Evolutionary conservation across 352 stramenopile genomes (phyloP), one percentile per base, ranked within the genome.

Genomic region (Globisporangium barbulae): DNA sequence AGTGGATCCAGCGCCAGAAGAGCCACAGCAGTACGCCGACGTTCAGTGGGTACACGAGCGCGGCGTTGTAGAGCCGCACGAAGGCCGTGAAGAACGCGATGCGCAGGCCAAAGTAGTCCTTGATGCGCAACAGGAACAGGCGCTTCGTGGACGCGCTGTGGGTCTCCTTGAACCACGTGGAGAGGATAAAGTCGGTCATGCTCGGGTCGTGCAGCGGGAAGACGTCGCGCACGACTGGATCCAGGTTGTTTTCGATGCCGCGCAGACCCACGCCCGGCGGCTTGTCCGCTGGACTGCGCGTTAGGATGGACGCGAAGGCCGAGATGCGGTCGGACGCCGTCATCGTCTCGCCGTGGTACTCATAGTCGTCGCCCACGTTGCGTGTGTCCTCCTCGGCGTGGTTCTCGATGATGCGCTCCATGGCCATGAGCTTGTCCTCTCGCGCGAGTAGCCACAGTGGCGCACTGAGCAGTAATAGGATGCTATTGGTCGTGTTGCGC

Each of bases 71-170:
- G 28, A 88, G 75, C 22, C 76, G 76, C 47, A 85, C 74, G 31
- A 86, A 88, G 7, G 79, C 79, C 28, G 68, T 78, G 67, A 81
- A 83, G 69, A 88, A 88, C 12, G 79, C 79, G 48, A 88, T 71
- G 45, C 74, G 79, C 28, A 88, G 55, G 0, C 79, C 79, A 67
- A 85, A 88, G 64, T 88, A 84, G 56, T 88, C 77, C 54, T 88
- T 88, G 62, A 83, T 67, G 15, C 79, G 76, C 53, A 86, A 58
- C 8, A 88, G 48, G 50, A 86, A 83, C 8, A 88, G 68, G 2
- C 75, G 75, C 35, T 77, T 78, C 35, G 69, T 78, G 21, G 63
- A 67, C 49, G 71, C 67, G 59, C 70, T 72, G 57, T 77, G 68
- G 17, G 67, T 81, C 59, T 85, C 67, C 35, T 76, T 76, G 63